Evolutionary conservation across 164 flowering plant species (phyloP), one percentile per base, ranked within the genome.

Genomic region (Dillenia turbinata): DNA sequence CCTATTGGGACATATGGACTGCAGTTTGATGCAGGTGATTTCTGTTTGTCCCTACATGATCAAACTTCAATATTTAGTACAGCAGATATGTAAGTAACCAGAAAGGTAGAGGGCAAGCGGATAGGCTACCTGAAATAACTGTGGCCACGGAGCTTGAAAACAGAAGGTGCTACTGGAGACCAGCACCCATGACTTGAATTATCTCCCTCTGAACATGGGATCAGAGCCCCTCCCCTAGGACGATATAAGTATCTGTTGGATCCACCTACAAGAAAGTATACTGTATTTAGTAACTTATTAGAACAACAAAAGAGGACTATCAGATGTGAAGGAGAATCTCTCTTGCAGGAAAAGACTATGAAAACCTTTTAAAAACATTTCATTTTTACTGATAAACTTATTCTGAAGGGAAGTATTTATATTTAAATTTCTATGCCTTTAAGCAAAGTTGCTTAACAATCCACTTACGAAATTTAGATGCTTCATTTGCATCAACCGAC

Each of bases 1-100:
- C 99, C 99, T 13, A 92, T 79, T 26, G 99, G 96, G 54, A 56
- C 79, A 74, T 86, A 95, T 3, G 96, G 95, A 74, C 79, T 50
- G 59, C 44, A 53, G 71, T 81, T 71, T 54, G 90, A 74, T 69
- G 98, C 99, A 8, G 96, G 79, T 46, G 48, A 61, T 69, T 95
- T 95, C 69, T 62, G 68, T 76, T 90, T 90, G 65, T 95, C 99
- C 71, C 99, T 95, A 82, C 78, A 79, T 14, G 54, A 53, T 12
- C 52, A 33, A 33, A 33, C 40, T 33, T 33, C 40, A 55, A 54
- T 44, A 17, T 14, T 33, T 46, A 58, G 15, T 63, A 45, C 16
- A 43, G 26, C 43, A 62, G 12, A 58, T 52, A 52, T 15, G 11
- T 49, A 44, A 44, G 2, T 46, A 46, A 33, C 46, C 33, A 15